A percentile compares a stretch with the other conserved stretches of the same genome.
These are phyloP conservation scores for Imleria badia DNA, from an alignment of 768 basidiomycete genomes.

Conservation along the genomic window DNA sequence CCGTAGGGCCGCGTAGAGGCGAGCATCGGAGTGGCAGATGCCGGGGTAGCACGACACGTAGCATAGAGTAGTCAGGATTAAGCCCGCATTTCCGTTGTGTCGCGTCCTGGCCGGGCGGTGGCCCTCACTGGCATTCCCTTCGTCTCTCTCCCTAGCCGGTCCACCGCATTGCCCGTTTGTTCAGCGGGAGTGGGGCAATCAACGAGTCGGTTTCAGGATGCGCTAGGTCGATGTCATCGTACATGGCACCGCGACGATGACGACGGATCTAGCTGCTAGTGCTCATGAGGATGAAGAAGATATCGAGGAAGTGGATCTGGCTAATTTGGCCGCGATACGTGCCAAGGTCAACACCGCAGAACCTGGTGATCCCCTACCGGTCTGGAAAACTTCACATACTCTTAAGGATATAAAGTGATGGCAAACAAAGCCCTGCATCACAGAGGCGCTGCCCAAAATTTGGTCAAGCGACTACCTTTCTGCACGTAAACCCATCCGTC, in stretches of 20 bases:
- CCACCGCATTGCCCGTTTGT: slow-evolving; percentile 63
- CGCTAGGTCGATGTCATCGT: slow-evolving; percentile 40
- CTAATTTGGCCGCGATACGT: slow-evolving; percentile 31
- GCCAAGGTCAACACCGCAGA: slow-evolving; percentile 13
- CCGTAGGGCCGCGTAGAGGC: no score
- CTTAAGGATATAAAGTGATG: slow-evolving; percentile 4
- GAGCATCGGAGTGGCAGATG: no score
- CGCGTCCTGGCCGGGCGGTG: no score
- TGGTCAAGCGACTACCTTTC: not conserved
- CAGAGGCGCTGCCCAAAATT: not conserved
- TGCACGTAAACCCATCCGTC: not conserved
- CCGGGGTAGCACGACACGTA: no score
- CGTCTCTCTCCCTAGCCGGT: no score
- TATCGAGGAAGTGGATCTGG: slow-evolving; percentile 52
- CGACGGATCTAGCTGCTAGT: not conserved
- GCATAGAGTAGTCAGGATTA: no score
- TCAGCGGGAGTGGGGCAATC: slow-evolving; percentile 43
- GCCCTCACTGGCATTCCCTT: no score
- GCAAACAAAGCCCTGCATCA: not conserved
- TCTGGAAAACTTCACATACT: no score
- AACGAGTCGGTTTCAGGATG: slow-evolving; percentile 15
- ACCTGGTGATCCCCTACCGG: not conserved
- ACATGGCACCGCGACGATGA: not conserved
- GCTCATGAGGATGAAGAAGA: slow-evolving; percentile 45
- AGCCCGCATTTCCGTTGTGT: no score